Conservation (phyloP, 2,329 filamentous ascomycete species). For the Colletotrichum sp. region DNA sequence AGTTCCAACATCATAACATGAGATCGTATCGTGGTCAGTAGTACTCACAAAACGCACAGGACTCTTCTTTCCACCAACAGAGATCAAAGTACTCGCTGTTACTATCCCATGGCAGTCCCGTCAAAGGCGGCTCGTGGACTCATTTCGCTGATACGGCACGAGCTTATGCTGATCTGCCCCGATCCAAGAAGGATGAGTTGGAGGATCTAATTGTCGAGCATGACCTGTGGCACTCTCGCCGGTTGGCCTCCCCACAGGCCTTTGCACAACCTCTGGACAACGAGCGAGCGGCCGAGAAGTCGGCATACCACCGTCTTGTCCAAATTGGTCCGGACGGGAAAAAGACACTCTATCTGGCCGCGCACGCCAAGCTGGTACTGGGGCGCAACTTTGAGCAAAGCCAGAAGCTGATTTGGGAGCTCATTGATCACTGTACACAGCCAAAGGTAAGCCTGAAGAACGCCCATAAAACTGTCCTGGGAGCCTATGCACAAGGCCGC, state of each 20-base stretch:
- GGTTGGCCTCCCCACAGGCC: neutral
- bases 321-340: neutral
- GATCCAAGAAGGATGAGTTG: neutral
- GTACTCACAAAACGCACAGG: neutral
- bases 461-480: neutral
- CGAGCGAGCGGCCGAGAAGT: neutral
- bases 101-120: neutral
- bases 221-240: neutral
- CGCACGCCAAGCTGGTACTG: neutral
- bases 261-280: neutral
- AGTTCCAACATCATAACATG: neutral
- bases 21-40: neutral
- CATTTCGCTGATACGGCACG: neutral
- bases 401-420: neutral
- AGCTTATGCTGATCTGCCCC: neutral
- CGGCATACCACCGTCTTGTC: neutral
- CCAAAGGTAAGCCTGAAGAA: neutral
- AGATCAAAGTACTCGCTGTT: neutral
- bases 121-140: neutral
- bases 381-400: neutral
- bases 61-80: neutral
- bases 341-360: neutral
- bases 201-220: neutral
- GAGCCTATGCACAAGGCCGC: neutral
- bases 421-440: neutral